Conservation (phyloP, 768 basidiomycete genomes). For the Rhodotorula sphaerocarpa region DNA sequence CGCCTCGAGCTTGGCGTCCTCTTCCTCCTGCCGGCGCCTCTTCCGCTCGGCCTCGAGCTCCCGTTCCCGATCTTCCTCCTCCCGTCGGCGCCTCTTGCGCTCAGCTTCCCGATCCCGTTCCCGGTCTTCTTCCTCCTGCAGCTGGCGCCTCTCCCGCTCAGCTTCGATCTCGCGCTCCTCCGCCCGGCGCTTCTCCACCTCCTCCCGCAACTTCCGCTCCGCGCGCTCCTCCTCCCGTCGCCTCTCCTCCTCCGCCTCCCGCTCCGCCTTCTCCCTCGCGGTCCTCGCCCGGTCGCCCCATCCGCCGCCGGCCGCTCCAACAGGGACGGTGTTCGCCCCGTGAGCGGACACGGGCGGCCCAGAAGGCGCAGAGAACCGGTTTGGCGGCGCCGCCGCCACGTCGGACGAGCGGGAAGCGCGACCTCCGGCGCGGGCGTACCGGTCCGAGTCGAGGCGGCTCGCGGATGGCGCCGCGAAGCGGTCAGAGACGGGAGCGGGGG, state of each 20-base stretch:
- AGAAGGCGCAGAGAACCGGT: background rate
- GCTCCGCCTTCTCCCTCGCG: constrained; percentile 1
- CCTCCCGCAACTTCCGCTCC: too few species aligned
- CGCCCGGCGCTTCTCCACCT: background rate
- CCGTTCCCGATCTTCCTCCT: too few species aligned
- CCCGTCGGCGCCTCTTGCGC: too few species aligned
- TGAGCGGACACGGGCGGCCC: background rate
- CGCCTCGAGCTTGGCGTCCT: too few species aligned
- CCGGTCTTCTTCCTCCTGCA: too few species aligned
- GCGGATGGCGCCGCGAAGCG: background rate
- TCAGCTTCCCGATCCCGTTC: background rate
- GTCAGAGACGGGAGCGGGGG: background rate
- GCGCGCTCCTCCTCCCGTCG: background rate
- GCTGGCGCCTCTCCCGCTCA: too few species aligned
- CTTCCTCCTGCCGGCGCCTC: too few species aligned
- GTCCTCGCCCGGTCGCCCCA: constrained; percentile 1
- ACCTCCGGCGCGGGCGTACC: background rate
- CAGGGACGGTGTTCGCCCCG: background rate
- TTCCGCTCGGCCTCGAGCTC: too few species aligned
- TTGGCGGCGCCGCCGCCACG: background rate
- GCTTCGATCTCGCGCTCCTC: background rate
- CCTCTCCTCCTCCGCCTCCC: background rate
- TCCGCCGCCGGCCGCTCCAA: background rate
- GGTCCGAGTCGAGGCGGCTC: background rate
- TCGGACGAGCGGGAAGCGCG: background rate